Conservation (phyloP, 306 rosid species). For the Carpinus fangiana region DNA sequence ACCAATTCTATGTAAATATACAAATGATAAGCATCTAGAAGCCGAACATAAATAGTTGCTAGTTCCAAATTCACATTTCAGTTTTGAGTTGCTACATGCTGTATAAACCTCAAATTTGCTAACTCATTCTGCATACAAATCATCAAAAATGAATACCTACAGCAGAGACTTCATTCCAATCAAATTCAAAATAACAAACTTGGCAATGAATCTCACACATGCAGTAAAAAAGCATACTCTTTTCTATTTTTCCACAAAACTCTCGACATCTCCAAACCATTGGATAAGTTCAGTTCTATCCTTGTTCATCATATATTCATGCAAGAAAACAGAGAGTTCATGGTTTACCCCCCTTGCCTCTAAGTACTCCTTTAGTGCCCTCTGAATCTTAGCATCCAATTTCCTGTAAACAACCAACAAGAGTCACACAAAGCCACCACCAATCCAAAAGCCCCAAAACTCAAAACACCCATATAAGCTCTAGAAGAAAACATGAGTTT, state of each 20-base stretch:
- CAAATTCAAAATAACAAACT: neutral
- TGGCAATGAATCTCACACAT: neutral
- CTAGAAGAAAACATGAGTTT: neutral
- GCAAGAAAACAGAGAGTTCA: conserved; percentile 70
- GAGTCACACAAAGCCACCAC: conserved; percentile 20
- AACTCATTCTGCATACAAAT: neutral
- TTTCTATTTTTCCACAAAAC: conserved; percentile 53
- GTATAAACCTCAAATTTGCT: neutral
- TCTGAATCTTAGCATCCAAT: conserved; percentile 51
- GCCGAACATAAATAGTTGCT: neutral
- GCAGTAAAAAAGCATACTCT: neutral
- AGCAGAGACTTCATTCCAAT: neutral
- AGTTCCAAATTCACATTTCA: neutral
- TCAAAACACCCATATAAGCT: conserved; percentile 11
- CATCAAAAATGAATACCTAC: neutral
- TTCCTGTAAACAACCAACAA: conserved; percentile 45
- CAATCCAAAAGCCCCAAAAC: conserved; percentile 14
- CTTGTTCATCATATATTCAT: conserved; percentile 76
- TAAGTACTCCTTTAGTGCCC: conserved; percentile 50
- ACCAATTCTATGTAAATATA: neutral
- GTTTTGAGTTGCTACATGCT: neutral
- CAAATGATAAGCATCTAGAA: neutral
- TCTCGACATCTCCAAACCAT: conserved; percentile 62
- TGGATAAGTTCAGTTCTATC: conserved; percentile 70
- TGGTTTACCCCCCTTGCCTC: conserved; percentile 61